phyloP scores from a whole-genome alignment of 129 eudicot genomes.

The Logfia minima region DNA sequence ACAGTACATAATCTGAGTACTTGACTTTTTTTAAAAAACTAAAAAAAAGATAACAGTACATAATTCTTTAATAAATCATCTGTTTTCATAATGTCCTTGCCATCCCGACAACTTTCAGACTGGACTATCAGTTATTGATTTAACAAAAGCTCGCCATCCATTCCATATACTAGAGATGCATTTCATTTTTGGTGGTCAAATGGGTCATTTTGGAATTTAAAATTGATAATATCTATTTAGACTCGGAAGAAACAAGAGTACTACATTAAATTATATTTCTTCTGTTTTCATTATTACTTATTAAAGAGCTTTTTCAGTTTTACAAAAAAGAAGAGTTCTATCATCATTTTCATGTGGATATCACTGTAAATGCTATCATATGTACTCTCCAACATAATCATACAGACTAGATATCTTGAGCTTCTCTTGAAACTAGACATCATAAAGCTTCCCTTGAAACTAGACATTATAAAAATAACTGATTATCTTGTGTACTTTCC shows the following conservation, averaged over 20 bases:
- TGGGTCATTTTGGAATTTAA: neutral
- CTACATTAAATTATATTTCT: neutral
- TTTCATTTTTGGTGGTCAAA: neutral
- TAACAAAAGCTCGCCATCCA: neutral
- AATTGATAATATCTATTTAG: neutral
- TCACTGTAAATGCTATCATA: neutral
- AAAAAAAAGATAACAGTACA: neutral
- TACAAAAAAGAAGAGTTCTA: neutral
- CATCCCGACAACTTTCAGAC: constrained; percentile 5
- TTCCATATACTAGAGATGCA: neutral
- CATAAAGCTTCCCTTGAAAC: neutral
- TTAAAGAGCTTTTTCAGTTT: neutral
- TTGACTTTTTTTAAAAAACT: no score
- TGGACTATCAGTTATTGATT: neutral
- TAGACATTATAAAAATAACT: neutral
- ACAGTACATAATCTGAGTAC: neutral
- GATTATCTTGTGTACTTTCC: neutral
- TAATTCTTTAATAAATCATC: neutral
- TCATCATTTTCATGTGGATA: neutral
- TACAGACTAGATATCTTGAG: neutral
- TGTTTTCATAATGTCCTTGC: neutral
- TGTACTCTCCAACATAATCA: neutral
- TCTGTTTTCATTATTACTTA: neutral
- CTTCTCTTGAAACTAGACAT: no score
- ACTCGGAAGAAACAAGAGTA: neutral